These are phyloP conservation scores for Pleurotus citrinopileatus DNA, from an alignment of 768 basidiomycete species.

Conservation along the genomic window DNA sequence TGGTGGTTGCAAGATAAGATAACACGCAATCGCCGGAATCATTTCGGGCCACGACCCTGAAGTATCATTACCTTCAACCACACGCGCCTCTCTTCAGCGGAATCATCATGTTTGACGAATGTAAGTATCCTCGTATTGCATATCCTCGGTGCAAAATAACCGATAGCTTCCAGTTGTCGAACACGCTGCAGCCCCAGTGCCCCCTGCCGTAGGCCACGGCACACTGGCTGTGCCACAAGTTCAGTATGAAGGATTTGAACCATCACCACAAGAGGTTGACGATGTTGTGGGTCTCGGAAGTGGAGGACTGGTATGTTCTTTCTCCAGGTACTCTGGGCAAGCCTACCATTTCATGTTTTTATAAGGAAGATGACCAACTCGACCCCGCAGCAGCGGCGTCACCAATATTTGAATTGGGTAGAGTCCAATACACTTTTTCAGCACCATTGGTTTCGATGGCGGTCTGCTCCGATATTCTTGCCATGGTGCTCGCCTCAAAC, in stretches of 20 bases:
- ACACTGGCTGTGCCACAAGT: constrained; percentile 50
- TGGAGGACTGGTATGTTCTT: constrained; percentile 22
- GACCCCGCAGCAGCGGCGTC: constrained; percentile 33
- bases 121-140: constrained; percentile 33
- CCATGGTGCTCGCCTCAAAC: constrained; percentile 79
- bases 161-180: constrained; percentile 71
- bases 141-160: constrained; percentile 11
- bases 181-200: constrained; percentile 60
- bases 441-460: constrained; percentile 81
- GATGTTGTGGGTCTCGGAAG: constrained; percentile 45
- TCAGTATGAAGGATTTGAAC: constrained; percentile 89
- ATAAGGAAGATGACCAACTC: constrained; percentile 24
- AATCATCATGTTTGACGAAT: constrained; percentile 61
- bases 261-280: constrained; percentile 53
- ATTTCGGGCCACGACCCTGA: too few relatives aligned
- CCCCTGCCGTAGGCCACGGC: constrained; percentile 26
- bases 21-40: too few relatives aligned
- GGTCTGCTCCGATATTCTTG: constrained; percentile 83
- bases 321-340: not conserved
- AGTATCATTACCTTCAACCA: too few relatives aligned
- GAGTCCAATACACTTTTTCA: constrained; percentile 87
- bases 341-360: constrained; percentile 5
- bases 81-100: not conserved
- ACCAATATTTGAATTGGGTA: constrained; percentile 79
- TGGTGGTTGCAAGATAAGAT: constrained; percentile 5